Evolutionary conservation across 73 alveolate species (phyloP).

Genomic region (Symbiodinium pilosum): DNA sequence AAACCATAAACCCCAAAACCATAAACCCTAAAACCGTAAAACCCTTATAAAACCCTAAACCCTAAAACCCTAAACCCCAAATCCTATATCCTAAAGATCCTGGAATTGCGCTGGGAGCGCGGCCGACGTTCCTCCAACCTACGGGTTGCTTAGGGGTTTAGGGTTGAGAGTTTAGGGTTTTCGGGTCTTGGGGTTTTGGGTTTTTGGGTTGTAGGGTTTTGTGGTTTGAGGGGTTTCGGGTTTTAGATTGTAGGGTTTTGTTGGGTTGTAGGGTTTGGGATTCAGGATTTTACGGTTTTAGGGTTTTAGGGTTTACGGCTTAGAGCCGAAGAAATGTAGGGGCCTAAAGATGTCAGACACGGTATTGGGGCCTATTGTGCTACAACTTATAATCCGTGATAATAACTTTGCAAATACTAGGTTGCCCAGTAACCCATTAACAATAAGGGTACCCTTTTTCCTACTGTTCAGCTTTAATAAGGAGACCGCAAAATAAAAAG

Average conservation of each 20-base stretch:
- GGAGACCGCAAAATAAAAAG: too few species aligned
- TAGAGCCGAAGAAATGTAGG: too few species aligned
- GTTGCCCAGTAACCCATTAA: too few species aligned
- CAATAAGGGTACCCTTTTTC: too few species aligned
- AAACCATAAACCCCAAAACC: not conserved
- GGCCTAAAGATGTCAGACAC: too few species aligned
- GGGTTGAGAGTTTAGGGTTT: not conserved
- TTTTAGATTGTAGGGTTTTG: not conserved
- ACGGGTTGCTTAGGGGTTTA: not conserved
- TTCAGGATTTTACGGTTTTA: not conserved
- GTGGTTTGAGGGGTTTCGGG: not conserved
- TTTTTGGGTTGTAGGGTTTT: not conserved
- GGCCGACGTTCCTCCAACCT: not conserved
- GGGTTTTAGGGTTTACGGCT: not conserved
- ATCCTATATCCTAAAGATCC: not conserved
- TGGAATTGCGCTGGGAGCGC: too few species aligned
- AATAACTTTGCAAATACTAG: too few species aligned
- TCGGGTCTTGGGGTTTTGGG: not conserved
- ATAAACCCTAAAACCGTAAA: too few species aligned
- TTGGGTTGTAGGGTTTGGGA: not conserved
- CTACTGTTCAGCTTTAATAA: too few species aligned
- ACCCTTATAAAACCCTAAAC: too few species aligned
- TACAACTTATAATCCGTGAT: too few species aligned
- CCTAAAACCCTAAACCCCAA: not conserved
- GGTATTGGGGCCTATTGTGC: too few species aligned